Evolutionary conservation across 116 monocot species (phyloP), one percentile per base, ranked within the genome.

Genomic region (Thalassia testudinum): DNA sequence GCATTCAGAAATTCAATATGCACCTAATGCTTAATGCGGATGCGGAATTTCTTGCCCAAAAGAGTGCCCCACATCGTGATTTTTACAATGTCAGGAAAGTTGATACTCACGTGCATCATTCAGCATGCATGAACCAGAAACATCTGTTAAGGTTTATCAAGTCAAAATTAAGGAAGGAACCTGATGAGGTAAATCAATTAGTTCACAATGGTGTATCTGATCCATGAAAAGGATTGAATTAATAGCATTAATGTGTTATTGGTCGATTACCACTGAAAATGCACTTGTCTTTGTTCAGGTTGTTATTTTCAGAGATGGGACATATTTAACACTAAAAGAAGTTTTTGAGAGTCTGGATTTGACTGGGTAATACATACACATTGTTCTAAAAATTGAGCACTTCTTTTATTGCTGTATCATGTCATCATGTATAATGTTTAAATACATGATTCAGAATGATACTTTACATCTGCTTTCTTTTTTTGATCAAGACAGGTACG

Each of bases 71-170:
- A 49, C 99, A 99, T 66, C 77, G 91, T 63, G 99, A 99, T 66
- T 90, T 99, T 56, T 99, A 99, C 66, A 99, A 99, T 76, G 99
- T 99, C 13, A 77, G 99, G 71, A 99, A 99, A 66, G 99, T 99
- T 70, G 99, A 99, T 58, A 99, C 99, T 52, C 99, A 99, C 61
- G 83, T 99, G 68, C 99, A 99, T 67, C 99, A 99, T 56, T 99
- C 99, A 21, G 91, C 99, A 53, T 99, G 86, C 72, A 99, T 99
- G 99, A 99, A 99, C 59, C 99, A 99, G 75, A 99, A 99, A 30
- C 99, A 99, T 75, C 80, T 99, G 0, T 53, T 99, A 49, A 80
- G 99, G 71, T 99, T 99, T 53, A 99, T 90, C 62, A 99, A 99
- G 64, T 99, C 99, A 21, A 99, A 99, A 61, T 72, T 99, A 56